A percentile compares a stretch with the other conserved stretches of the same genome.
These are phyloP conservation scores for Lasiosphaeris hirsuta DNA, from an alignment of 495 filamentous ascomycete species.

Conservation along the genomic window DNA sequence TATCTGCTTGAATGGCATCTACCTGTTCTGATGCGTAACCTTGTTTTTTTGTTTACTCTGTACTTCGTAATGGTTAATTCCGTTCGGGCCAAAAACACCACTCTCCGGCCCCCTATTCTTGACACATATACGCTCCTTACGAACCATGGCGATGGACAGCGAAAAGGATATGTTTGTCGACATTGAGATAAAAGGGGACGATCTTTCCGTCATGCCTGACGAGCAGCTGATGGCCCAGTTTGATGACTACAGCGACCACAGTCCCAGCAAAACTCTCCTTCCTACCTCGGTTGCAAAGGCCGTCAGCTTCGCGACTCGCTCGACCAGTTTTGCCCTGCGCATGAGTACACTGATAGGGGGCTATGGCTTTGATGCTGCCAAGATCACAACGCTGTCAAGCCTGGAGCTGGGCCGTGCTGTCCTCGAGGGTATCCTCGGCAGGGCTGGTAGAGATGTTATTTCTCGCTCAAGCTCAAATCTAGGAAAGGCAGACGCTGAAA, in stretches of 20 bases:
- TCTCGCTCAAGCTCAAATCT: slow-evolving; percentile 51
- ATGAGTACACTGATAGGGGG: slow-evolving; percentile 65
- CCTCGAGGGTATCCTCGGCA: slow-evolving; percentile 62
- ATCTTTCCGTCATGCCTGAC: slow-evolving; percentile 10
- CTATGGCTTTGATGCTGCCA: slow-evolving; percentile 61
- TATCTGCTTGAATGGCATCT: too few relatives aligned
- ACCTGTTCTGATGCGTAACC: neutral
- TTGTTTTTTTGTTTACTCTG: neutral
- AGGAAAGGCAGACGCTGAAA: slow-evolving; percentile 59
- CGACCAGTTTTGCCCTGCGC: slow-evolving; percentile 67
- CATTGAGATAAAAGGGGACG: slow-evolving; percentile 2
- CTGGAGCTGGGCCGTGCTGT: slow-evolving; percentile 65
- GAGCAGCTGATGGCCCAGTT: slow-evolving; percentile 17
- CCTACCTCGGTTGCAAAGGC: slow-evolving; percentile 63
- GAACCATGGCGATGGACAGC: slow-evolving; percentile 8
- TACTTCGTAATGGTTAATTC: slow-evolving; percentile 3
- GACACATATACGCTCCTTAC: neutral
- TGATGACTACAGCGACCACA: slow-evolving; percentile 16
- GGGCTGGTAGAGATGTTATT: slow-evolving; percentile 67
- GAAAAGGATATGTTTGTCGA: neutral
- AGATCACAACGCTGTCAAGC: slow-evolving; percentile 65
- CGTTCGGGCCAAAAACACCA: neutral
- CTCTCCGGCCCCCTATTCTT: neutral
- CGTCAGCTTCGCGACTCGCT: slow-evolving; percentile 67
- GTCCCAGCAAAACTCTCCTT: slow-evolving; percentile 58